Percentiles rank a stretch among this genome's conserved stretches.
phyloP scores from a whole-genome alignment of 1,284 basidiomycete species.

The Trichosporon asahii region DNA sequence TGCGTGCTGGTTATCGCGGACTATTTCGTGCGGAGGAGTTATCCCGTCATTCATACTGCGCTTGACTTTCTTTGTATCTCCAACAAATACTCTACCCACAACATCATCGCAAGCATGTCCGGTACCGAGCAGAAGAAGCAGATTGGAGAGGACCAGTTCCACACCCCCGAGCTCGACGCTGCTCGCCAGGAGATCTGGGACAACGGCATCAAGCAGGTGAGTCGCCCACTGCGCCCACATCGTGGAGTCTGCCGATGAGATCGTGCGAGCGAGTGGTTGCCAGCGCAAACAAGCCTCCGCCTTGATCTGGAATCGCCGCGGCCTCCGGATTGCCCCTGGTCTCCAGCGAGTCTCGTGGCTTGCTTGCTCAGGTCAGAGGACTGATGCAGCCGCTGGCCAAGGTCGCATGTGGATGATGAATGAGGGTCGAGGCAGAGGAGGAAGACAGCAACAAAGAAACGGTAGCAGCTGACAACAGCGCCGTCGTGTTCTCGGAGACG shows the following conservation, averaged over 20 bases:
- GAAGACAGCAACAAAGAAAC: background rate
- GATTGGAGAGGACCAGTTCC: slow-evolving; percentile 8
- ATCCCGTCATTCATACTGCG: background rate
- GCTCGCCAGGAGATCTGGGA: slow-evolving; percentile 21
- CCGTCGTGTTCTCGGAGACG: slow-evolving; percentile 26
- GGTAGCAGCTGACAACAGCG: slow-evolving; percentile 15
- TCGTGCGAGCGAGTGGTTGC: background rate
- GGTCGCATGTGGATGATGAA: too few species aligned
- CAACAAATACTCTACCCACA: background rate
- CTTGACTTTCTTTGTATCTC: background rate
- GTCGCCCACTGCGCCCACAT: background rate
- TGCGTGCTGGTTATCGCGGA: background rate
- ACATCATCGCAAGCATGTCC: background rate
- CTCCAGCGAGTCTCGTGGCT: too few species aligned
- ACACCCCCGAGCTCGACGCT: slow-evolving; percentile 14
- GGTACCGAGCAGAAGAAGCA: slow-evolving; percentile 6
- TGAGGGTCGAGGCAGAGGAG: background rate
- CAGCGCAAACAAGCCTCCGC: background rate
- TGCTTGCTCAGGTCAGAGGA: too few species aligned
- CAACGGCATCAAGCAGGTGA: slow-evolving; percentile 23
- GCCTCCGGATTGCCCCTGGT: too few species aligned
- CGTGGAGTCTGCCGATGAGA: background rate
- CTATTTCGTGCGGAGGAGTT: background rate
- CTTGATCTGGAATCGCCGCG: too few species aligned
- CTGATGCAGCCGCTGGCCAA: too few species aligned